Percentiles rank a stretch among this genome's conserved stretches.
Evolutionary conservation across 2,329 filamentous ascomycete species (phyloP).

Genomic region (Coccinonectria pachysandricola): DNA sequence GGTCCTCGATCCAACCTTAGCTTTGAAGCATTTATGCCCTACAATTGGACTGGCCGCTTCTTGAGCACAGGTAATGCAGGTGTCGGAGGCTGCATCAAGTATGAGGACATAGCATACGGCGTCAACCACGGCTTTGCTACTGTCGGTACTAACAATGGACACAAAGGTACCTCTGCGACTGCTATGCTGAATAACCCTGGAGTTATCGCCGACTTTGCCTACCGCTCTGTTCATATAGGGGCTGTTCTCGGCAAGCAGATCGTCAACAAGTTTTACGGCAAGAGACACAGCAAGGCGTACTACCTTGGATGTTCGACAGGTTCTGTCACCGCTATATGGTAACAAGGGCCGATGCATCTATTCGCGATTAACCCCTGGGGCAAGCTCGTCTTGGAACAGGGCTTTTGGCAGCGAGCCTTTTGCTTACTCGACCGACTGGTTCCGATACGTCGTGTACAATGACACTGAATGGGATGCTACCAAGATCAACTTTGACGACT

Average conservation of each 20-base stretch:
- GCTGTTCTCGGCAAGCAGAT: slow-evolving; percentile 38
- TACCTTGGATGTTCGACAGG: slow-evolving; percentile 50
- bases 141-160: slow-evolving; percentile 40
- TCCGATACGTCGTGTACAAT: slow-evolving; percentile 6
- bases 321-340: slow-evolving; percentile 2
- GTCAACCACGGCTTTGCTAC: slow-evolving; percentile 33
- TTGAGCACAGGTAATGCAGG: slow-evolving; percentile 39
- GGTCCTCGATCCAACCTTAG: slow-evolving; percentile 35
- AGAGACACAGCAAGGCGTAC: slow-evolving; percentile 34
- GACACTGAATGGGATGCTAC: slow-evolving; percentile 4
- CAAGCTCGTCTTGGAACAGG: slow-evolving; percentile 30
- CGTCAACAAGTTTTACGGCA: slow-evolving; percentile 35
- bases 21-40: slow-evolving; percentile 38
- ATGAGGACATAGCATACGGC: slow-evolving; percentile 36
- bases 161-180: slow-evolving; percentile 31
- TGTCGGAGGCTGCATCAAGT: slow-evolving; percentile 37
- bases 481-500: slow-evolving; percentile 26
- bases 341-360: slow-evolving; percentile 26
- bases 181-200: slow-evolving; percentile 27
- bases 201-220: slow-evolving; percentile 26
- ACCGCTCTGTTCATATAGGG: slow-evolving; percentile 33
- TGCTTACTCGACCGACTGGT: slow-evolving; percentile 2
- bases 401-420: slow-evolving; percentile 25
- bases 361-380: slow-evolving; percentile 3
- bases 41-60: slow-evolving; percentile 32